Evolutionary conservation across 1,139 yeast species (phyloP), one percentile per base, ranked within the genome.

Genomic region (Kluyveromyces sp.): DNA sequence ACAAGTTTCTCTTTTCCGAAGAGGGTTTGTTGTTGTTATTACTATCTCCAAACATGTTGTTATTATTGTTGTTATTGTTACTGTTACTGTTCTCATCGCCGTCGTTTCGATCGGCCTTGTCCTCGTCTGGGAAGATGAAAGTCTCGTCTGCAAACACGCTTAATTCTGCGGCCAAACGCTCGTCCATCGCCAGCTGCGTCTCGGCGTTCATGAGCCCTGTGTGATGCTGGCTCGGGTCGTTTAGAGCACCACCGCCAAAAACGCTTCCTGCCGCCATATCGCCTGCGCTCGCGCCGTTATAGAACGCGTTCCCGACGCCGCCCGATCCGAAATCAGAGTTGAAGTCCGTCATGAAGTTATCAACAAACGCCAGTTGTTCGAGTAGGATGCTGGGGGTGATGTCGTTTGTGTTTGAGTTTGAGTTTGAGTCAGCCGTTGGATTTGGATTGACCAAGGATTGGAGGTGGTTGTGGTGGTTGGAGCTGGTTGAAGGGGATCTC

Each of bases 61-160:
- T 40, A 42, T 44, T 37, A 29, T 43, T 38, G 25, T 37, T 41
- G 38, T 45, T 46, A n/a, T 46, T 48, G 38, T 50, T 49, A 39
- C 30, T 30, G 21, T 21, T 50, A 40, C 49, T 50, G 4, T 48
- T 35, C 29, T 45, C 43, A 4, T 35, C 33, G 37, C 29, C 44
- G 31, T 46, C 38, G 34, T 38, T 39, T 63, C 3, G 6, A 27
- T 42, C 42, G 6, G 82, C 81, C 60, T 83, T 82, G 37, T 82
- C 89, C 59, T 83, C 90, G 59, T 83, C 92, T 0, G 89, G 88
- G 59, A 83, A 83, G 3, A 83, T 75, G 55, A 83, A 83, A 6
- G 83, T 74, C 52, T 83, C 89, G 57, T 83, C 89, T 1, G 89
- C 90, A 71, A 83, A 83, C 1, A 88, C 89, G 21, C 88, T 84